phyloP scores from a whole-genome alignment of 306 rosid genomes.

The Cicer judaicum region DNA sequence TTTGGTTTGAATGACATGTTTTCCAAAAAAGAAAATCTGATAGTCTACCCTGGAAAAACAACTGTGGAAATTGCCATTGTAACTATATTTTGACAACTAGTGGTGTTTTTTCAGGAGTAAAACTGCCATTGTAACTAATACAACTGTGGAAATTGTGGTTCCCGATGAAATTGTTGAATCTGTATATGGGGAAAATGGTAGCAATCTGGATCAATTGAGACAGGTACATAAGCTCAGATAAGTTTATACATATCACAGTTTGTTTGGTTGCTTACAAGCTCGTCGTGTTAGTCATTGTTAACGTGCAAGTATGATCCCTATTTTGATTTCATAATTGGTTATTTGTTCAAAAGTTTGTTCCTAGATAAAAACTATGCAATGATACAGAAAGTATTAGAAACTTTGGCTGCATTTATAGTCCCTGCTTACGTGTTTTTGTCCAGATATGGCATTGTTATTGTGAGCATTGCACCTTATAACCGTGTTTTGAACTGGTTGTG shows the following conservation, averaged over 20 bases:
- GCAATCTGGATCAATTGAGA: constrained; percentile 75
- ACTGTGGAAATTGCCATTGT: no score
- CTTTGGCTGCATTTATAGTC: constrained; percentile 14
- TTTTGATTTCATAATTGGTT: constrained; percentile 32
- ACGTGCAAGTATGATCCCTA: constrained; percentile 9
- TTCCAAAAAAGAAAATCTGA: no score
- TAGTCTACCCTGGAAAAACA: no score
- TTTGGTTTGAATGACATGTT: no score
- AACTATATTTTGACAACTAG: no score
- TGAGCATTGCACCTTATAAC: background rate
- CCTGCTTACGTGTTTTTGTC: constrained; percentile 6
- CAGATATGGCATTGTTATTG: constrained; percentile 19
- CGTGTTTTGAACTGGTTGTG: constrained; percentile 26
- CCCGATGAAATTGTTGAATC: no score
- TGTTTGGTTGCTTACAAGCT: constrained; percentile 21
- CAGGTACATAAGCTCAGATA: constrained; percentile 58
- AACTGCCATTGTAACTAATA: constrained; percentile 76
- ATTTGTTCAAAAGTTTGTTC: constrained; percentile 14
- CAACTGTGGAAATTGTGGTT: no score
- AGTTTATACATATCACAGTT: background rate
- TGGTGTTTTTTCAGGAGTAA: no score
- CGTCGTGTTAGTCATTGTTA: constrained; percentile 11
- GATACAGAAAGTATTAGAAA: constrained; percentile 29
- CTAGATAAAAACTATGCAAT: constrained; percentile 22
- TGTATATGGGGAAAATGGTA: constrained; percentile 80